Base-by-base conservation (phyloP, 2,329 filamentous ascomycete species). In the Endoconidiophora polonica region DNA sequence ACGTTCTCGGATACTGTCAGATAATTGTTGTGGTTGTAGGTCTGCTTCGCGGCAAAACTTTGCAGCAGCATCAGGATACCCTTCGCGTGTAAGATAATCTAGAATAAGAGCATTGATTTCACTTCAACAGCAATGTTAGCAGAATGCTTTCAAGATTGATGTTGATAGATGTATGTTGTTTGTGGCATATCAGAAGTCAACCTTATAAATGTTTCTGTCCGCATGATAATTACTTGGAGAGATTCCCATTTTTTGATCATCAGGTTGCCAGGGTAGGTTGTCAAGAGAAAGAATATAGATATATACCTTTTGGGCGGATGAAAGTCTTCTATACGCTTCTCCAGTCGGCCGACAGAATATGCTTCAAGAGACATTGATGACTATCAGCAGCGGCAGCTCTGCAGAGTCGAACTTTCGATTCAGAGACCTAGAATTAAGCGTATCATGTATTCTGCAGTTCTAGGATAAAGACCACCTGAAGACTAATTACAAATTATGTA, bases 231-330 rank as follows among this genome's bases (percentile, higher is more conserved):
- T 74, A 75, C 85, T 96, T 86, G 83, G 91, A 98, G 93, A 98
- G 91, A 98, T 98, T 98, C 91, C 91, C 91, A 98, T 94, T 93
- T 81, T 81, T 80, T 74, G 69, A 68, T 74, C 71, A 85, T 93
- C 88, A 94, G 48, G 48, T 46, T 53, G 51, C 51, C 47, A 24
- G n/a, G 20, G 36, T 44, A 41, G 37, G 26, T 46, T 48, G 47
- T 18, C 33, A 24, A 53, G 18, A 23, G 24, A 16, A 52, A 74
- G 16, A 12, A 22, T 37, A n/a, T n/a, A 20, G 20, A 45, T 29
- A 24, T 81, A 68, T 80, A 94, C 91, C 80, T 86, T 68, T 96
- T 98, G 33, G 84, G 83, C 45, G 86, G 79, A 61, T 86, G 90
- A 59, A 88, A 78, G 57, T 88, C 82, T 58, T 88, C 82, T 52